phyloP scores from a whole-genome alignment of 768 basidiomycete genomes.

The Russula brevipes region DNA sequence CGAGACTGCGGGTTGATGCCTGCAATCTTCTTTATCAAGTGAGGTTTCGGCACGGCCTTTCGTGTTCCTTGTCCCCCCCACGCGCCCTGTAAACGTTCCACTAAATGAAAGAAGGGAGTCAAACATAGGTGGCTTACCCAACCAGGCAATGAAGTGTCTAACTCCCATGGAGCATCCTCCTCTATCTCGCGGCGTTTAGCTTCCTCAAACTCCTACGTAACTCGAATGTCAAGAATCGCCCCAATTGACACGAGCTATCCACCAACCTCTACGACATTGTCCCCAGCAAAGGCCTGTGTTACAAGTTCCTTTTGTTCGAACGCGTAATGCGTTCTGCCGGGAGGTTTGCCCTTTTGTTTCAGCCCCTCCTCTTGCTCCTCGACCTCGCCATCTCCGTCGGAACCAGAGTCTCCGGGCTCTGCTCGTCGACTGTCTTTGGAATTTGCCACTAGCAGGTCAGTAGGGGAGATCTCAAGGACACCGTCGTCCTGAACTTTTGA shows the following conservation, averaged over 20 bases:
- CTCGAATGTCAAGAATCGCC: slow-evolving; percentile 7
- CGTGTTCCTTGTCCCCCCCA: slow-evolving; percentile 83
- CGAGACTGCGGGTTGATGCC: slow-evolving; percentile 77
- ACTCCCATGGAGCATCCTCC: slow-evolving; percentile 78
- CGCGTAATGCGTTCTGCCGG: slow-evolving; percentile 44
- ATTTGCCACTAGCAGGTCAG: slow-evolving; percentile 40
- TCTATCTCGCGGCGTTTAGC: slow-evolving; percentile 79
- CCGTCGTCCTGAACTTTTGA: slow-evolving; percentile 69
- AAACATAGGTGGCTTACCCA: slow-evolving; percentile 60
- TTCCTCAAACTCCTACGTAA: slow-evolving; percentile 71
- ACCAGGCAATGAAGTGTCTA: slow-evolving; percentile 88
- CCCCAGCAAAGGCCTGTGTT: slow-evolving; percentile 92
- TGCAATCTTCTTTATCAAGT: slow-evolving; percentile 73
- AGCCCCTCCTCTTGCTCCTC: slow-evolving; percentile 59
- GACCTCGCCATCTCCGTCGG: slow-evolving; percentile 59
- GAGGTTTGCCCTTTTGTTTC: slow-evolving; percentile 40
- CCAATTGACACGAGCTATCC: not conserved
- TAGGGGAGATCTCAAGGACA: slow-evolving; percentile 66
- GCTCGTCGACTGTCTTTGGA: slow-evolving; percentile 14
- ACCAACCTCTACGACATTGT: slow-evolving; percentile 86
- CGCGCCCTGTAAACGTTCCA: slow-evolving; percentile 53
- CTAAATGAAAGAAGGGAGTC: not conserved
- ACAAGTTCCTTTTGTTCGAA: slow-evolving; percentile 92
- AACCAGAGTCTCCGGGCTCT: slow-evolving; percentile 34
- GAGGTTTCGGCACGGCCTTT: slow-evolving; percentile 54